Base-by-base conservation (phyloP, 768 basidiomycete genomes). In the Amanita brunnescens region DNA sequence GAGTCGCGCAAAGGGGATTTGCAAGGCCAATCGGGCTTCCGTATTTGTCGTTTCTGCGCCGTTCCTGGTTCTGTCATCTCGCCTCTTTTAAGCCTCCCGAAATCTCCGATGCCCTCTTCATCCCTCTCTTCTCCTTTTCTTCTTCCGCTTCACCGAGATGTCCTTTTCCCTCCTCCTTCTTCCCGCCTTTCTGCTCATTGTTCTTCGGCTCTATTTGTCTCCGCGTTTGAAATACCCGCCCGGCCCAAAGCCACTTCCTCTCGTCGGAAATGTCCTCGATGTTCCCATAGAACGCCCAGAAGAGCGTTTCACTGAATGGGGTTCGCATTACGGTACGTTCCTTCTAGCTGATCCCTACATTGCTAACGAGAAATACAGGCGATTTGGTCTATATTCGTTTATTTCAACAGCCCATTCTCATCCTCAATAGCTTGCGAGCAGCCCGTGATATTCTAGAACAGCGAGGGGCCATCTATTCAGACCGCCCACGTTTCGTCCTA, bases 391-490 rank as follows among this genome's bases (percentile, higher is more conserved):
- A 72, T 51, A 49, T 72, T 45, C 61, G 61, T 34, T 52, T 78
- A 21, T 61, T 81, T 21, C 70, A 73, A 20, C 71, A 73, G 48
- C 68, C 72, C 6, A 70, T 78, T 59, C 56, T 81, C 42, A 63
- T 83, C 48, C 62, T 83, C 26, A 80, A 75, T 61, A 72, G 70
- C 52, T 54, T 65, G 54, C 66, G 72, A 52, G 71, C 69, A 5
- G 69, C 70, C 30, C 67, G 67, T 8, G 77, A 74, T 47, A 62
- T 83, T 18, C 64, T 83, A 23, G 79, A 80, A 37, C 78, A 71
- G 58, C 70, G 77, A 45, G 73, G 78, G 47, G 58, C 70, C n/a
- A 75, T 77, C 41, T 80, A 78, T 57, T 79, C 79, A 12, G 70
- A 78, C 61, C 69, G 74, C 29, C 76, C 74, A 45, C 66, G 71